These are phyloP conservation scores for Kappamyces sp. DNA, from an alignment of 192 early-diverging fungal species.

Conservation along the genomic window DNA sequence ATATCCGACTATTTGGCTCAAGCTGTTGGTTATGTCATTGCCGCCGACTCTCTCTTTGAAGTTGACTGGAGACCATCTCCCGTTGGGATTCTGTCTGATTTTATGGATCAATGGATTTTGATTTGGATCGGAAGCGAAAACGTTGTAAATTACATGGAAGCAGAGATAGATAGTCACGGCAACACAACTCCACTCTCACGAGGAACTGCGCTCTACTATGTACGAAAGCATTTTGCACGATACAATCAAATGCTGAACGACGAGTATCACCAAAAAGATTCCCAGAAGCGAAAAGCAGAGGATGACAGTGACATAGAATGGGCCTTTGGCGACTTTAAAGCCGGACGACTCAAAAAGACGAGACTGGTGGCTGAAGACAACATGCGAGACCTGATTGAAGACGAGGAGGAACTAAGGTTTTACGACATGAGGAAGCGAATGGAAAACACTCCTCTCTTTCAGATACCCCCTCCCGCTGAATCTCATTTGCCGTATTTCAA, in stretches of 20 bases:
- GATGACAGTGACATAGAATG: background rate
- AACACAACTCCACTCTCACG: background rate
- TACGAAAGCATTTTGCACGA: background rate
- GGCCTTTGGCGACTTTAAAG: background rate
- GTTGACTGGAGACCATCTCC: background rate
- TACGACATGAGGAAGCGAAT: background rate
- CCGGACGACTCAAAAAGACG: background rate
- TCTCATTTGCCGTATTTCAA: no score
- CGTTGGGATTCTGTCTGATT: slow-evolving; percentile 6
- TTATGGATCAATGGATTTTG: slow-evolving; percentile 10
- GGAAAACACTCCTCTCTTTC: background rate
- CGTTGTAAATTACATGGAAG: background rate
- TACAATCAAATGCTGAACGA: background rate
- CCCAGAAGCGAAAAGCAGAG: background rate
- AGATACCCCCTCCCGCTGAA: background rate
- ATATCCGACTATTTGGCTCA: background rate
- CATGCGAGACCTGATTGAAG: background rate
- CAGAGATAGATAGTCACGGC: background rate
- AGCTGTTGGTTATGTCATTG: slow-evolving; percentile 10
- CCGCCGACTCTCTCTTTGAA: slow-evolving; percentile 6
- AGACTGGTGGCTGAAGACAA: no score
- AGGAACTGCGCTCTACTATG: background rate
- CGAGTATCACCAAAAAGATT: background rate
- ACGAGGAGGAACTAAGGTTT: background rate
- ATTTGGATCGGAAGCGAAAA: slow-evolving; percentile 10